phyloP scores from a whole-genome alignment of 108 stramenopile genomes.

The Stephanodiscus minutulus region DNA sequence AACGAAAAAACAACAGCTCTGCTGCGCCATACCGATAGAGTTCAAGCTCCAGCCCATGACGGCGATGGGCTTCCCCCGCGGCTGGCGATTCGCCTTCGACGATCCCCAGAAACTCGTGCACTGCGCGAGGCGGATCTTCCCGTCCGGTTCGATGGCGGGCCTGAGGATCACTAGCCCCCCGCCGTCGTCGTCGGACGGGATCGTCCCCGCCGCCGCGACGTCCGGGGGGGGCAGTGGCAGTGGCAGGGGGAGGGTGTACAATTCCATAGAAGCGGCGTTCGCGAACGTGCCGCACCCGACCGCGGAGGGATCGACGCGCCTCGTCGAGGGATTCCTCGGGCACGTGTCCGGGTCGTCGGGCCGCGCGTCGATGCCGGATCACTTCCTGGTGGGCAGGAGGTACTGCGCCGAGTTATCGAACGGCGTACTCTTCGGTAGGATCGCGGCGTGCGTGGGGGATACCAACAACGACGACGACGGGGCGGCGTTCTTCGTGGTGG shows the following conservation, averaged over 20 bases:
- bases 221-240: not conserved
- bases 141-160: constrained; percentile 20
- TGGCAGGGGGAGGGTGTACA: constrained; percentile 9
- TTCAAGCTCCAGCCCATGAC: constrained; percentile 22
- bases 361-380: constrained; percentile 16
- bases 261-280: constrained; percentile 35
- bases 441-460: constrained; percentile 29
- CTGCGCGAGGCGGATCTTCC: not conserved
- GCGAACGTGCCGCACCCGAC: constrained; percentile 13
- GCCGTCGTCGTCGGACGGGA: not conserved
- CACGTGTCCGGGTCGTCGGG: constrained; percentile 23
- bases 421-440: constrained; percentile 29
- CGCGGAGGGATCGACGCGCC: constrained; percentile 7
- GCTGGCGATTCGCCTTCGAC: constrained; percentile 46
- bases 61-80: constrained; percentile 31
- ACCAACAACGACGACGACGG: not conserved
- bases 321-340: constrained; percentile 22
- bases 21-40: constrained; percentile 43
- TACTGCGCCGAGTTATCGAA: constrained; percentile 31
- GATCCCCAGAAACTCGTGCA: constrained; percentile 29
- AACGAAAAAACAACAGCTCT: constrained; percentile 22
- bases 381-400: constrained; percentile 36
- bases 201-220: not conserved
- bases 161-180: constrained; percentile 29
- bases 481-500: constrained; percentile 27